Percentiles rank a stretch among this genome's conserved stretches.
phyloP scores from a whole-genome alignment of 768 basidiomycete species.

The Albatrellus ellisii region DNA sequence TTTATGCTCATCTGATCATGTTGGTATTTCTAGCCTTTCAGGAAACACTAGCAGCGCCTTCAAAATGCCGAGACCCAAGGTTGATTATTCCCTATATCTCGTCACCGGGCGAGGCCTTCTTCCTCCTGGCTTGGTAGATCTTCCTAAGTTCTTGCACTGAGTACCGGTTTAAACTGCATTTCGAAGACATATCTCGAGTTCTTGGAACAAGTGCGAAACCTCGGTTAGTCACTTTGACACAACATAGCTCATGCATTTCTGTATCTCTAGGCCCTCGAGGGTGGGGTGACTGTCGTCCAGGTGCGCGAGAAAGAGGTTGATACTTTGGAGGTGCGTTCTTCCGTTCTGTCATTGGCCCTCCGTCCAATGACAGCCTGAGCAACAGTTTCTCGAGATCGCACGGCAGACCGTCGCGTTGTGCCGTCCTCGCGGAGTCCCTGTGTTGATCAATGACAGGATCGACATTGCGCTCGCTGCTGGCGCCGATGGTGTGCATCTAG shows the following conservation, averaged over 20 bases:
- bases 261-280: conserved; percentile 49
- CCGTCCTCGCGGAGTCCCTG: conserved; percentile 61
- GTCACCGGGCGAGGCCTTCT: conserved; percentile 76
- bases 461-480: conserved; percentile 75
- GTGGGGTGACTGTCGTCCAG: conserved; percentile 86
- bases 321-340: conserved; percentile 56
- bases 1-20: too few species aligned
- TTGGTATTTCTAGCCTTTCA: too few species aligned
- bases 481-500: conserved; percentile 77
- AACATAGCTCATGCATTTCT: background rate
- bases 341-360: background rate
- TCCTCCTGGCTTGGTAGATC: conserved; percentile 55
- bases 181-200: conserved; percentile 4
- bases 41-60: too few species aligned
- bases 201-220: conserved; percentile 6
- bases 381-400: conserved; percentile 70
- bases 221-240: background rate
- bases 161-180: background rate
- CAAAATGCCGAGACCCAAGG: conserved; percentile 1
- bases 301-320: conserved; percentile 77
- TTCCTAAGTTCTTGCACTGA: background rate
- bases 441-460: conserved; percentile 81
- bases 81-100: conserved; percentile 71
- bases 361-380: background rate
- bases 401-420: conserved; percentile 56